Evolutionary conservation across 2,329 filamentous ascomycete species (phyloP).

Genomic region (Pseudogymnoascus sp.): DNA sequence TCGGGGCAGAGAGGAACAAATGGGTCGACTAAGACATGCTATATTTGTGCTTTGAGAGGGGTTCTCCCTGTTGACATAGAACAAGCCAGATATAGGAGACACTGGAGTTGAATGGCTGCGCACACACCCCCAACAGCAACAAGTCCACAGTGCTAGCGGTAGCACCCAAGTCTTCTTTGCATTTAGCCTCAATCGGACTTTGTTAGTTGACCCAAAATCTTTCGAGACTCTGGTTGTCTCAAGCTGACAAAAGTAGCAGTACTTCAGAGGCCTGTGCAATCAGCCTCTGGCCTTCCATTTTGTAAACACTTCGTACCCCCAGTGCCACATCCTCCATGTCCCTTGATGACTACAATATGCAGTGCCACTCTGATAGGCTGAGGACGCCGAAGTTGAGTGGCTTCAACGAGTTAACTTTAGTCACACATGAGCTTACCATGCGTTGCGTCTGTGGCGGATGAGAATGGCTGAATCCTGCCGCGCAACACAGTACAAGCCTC

Average conservation of each 20-base stretch:
- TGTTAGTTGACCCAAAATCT: background rate
- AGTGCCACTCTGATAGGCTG: background rate
- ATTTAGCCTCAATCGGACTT: background rate
- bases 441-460: background rate
- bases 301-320: background rate
- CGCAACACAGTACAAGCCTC: background rate
- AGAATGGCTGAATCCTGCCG: background rate
- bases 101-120: background rate
- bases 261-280: background rate
- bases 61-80: background rate
- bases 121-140: background rate
- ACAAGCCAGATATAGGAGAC: background rate
- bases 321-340: background rate
- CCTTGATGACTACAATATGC: background rate
- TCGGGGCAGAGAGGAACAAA: too few relatives aligned
- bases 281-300: background rate
- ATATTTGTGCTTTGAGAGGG: background rate
- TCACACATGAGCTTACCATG: background rate
- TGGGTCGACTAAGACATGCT: background rate
- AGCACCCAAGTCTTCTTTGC: background rate
- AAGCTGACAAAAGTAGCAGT: background rate
- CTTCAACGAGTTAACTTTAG: background rate
- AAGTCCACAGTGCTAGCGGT: background rate
- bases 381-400: background rate
- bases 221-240: background rate